Conservation (phyloP, 495 filamentous ascomycete genomes). For the Aspergillus cavernicola region DNA sequence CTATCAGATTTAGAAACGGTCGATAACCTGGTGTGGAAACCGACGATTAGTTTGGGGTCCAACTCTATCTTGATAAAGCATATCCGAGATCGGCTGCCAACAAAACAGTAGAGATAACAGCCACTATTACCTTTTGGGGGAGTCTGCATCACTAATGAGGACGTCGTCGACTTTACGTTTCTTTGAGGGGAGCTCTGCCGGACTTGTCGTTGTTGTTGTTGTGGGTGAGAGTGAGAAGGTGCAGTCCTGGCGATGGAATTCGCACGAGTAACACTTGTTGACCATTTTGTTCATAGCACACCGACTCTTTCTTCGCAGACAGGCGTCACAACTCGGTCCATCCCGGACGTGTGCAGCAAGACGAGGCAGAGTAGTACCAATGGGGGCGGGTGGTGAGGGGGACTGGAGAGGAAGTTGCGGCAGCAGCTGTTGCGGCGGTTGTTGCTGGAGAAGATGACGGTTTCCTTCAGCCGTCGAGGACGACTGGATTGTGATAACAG, state of each 20-base stretch:
- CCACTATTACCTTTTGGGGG: slow-evolving; percentile 44
- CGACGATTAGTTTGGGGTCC: slow-evolving; percentile 15
- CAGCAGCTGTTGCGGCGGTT: slow-evolving; percentile 25
- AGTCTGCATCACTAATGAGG: slow-evolving; percentile 29
- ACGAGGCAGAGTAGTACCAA: slow-evolving; percentile 24
- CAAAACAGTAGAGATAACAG: slow-evolving; percentile 2
- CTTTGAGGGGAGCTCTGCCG: slow-evolving; percentile 59
- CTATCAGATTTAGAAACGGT: slow-evolving; percentile 27
- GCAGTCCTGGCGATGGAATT: slow-evolving; percentile 52
- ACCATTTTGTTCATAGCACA: slow-evolving; percentile 76
- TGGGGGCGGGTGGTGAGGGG: slow-evolving; percentile 23
- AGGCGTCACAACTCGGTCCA: slow-evolving; percentile 70
- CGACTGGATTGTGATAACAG: slow-evolving; percentile 46
- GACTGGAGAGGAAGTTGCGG: slow-evolving; percentile 14
- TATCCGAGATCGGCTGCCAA: slow-evolving; percentile 24
- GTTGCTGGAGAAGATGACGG: slow-evolving; percentile 20
- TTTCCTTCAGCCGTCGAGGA: slow-evolving; percentile 32
- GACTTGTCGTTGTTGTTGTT: neutral
- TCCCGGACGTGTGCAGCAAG: slow-evolving; percentile 33
- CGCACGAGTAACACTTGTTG: slow-evolving; percentile 52
- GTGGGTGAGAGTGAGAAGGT: slow-evolving; percentile 37
- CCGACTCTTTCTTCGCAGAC: slow-evolving; percentile 77
- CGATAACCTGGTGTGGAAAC: slow-evolving; percentile 22
- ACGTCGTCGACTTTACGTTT: slow-evolving; percentile 62
- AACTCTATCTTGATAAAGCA: slow-evolving; percentile 14